These are phyloP conservation scores for Oryza longistaminata DNA, from an alignment of 176 grass and related monocot species.

Conservation along the genomic window DNA sequence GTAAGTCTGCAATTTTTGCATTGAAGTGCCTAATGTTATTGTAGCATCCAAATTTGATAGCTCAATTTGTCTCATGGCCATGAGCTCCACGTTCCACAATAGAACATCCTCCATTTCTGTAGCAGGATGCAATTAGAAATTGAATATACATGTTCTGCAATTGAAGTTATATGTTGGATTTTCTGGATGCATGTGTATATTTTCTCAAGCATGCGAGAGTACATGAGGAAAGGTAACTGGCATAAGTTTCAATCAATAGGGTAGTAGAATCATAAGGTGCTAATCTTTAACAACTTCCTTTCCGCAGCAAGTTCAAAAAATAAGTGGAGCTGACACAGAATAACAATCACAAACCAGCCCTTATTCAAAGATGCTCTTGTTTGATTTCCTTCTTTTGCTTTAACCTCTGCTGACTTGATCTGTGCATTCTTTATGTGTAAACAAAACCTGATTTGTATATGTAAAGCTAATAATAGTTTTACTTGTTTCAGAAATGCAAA, in stretches of 20 bases:
- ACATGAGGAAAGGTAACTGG: too few relatives aligned
- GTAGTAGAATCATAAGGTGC: too few relatives aligned
- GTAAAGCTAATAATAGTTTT: slow-evolving; percentile 9
- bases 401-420: neutral
- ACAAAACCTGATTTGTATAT: neutral
- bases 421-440: neutral
- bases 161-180: neutral
- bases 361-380: slow-evolving; percentile 21
- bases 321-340: too few relatives aligned
- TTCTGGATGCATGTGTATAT: neutral
- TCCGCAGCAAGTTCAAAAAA: too few relatives aligned
- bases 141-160: neutral
- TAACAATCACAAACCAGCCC: neutral
- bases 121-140: neutral
- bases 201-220: neutral
- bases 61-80: slow-evolving; percentile 7
- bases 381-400: slow-evolving; percentile 9
- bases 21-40: neutral
- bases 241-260: too few relatives aligned
- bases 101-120: neutral
- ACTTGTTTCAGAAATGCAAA: slow-evolving; percentile 50
- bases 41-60: neutral
- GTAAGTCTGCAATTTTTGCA: neutral
- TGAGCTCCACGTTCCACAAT: neutral
- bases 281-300: too few relatives aligned